Evolutionary conservation across 2,329 filamentous ascomycete species (phyloP).

Genomic region (Dryadomyces quercivorus): DNA sequence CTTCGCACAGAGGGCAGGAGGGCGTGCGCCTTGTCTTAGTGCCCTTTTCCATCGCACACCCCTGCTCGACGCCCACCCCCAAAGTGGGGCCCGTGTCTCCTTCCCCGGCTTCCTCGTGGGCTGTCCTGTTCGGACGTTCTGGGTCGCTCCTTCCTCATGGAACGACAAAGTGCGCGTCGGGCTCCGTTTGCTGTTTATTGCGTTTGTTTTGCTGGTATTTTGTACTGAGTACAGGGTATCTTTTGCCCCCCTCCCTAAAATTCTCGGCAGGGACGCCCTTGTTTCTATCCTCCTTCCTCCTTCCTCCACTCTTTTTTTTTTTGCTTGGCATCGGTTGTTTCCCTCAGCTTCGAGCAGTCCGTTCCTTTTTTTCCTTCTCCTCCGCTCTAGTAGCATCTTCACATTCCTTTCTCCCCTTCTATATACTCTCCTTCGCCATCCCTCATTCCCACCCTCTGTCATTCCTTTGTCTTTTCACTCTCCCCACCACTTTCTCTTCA

Average conservation of each 20-base stretch:
- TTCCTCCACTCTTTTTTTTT: neutral
- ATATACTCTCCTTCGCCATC: neutral
- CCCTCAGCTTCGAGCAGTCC: neutral
- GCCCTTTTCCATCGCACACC: neutral
- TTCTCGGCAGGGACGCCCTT: neutral
- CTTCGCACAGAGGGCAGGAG: too few species aligned
- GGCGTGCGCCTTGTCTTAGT: neutral
- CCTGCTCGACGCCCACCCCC: neutral
- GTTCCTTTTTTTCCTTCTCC: neutral
- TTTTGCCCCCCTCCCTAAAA: neutral
- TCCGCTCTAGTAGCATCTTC: neutral
- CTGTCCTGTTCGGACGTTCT: neutral
- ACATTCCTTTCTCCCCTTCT: neutral
- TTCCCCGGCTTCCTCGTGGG: constrained; percentile 2
- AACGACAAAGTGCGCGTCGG: neutral
- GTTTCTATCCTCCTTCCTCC: neutral
- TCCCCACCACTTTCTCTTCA: neutral
- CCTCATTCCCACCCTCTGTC: neutral
- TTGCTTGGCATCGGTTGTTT: neutral
- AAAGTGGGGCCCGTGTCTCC: neutral
- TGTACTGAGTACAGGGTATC: neutral
- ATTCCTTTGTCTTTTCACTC: neutral
- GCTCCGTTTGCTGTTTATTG: neutral
- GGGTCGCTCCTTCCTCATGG: constrained; percentile 3
- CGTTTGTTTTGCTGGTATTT: neutral